These are phyloP conservation scores for Phyllosticta capitalensis DNA, from an alignment of 2,329 filamentous ascomycete species.

Conservation along the genomic window DNA sequence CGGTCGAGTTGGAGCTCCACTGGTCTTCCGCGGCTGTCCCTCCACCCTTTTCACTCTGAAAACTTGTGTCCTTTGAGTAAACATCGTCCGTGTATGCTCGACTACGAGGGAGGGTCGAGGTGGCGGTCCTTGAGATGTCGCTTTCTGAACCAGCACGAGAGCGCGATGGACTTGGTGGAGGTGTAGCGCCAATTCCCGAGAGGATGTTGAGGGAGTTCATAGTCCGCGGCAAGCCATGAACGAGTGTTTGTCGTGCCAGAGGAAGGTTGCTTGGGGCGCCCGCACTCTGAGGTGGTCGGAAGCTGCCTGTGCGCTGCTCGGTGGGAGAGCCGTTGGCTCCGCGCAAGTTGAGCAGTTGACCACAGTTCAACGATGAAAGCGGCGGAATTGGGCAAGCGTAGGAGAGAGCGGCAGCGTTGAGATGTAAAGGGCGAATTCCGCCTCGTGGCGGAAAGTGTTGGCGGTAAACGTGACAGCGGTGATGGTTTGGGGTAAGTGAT, in stretches of 20 bases:
- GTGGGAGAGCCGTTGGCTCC: not conserved
- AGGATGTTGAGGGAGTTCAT: slow-evolving; percentile 98
- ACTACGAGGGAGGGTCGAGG: slow-evolving; percentile 16
- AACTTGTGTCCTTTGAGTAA: not conserved
- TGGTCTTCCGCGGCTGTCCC: not conserved
- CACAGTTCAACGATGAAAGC: not conserved
- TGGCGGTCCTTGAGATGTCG: slow-evolving; percentile 28
- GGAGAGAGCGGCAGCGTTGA: not conserved
- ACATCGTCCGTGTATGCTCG: slow-evolving; percentile 8
- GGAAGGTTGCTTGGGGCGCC: not conserved
- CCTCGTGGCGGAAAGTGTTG: not conserved
- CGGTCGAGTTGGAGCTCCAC: slow-evolving; percentile 19
- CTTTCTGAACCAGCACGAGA: slow-evolving; percentile 46
- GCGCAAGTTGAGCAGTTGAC: not conserved
- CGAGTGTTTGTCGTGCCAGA: slow-evolving; percentile 12
- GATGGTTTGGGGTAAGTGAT: not conserved
- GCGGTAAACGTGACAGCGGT: not conserved
- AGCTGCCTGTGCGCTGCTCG: not conserved
- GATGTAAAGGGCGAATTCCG: slow-evolving; percentile 5
- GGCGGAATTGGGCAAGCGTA: not conserved
- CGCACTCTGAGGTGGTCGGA: not conserved
- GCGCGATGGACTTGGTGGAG: slow-evolving; percentile 40
- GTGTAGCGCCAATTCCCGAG: slow-evolving; percentile 59
- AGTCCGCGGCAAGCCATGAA: slow-evolving; percentile 45
- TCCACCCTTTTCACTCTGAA: not conserved